phyloP scores from a whole-genome alignment of 2,329 filamentous ascomycete genomes.

The Gyromitra esculenta region DNA sequence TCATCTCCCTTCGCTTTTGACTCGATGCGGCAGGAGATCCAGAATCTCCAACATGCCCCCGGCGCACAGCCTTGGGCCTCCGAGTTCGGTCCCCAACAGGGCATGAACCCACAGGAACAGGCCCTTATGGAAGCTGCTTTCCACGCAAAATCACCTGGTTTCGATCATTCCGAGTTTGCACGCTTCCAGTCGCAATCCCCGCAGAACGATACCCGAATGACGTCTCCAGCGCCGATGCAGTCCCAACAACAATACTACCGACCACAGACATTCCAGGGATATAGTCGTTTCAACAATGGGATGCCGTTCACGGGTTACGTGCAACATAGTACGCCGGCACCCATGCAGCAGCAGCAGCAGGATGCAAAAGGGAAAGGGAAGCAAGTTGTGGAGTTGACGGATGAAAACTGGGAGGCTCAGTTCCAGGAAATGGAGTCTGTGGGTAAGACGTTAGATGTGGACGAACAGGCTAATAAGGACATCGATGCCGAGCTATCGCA shows the following conservation, averaged over 20 bases:
- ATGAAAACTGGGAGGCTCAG: conserved; percentile 94
- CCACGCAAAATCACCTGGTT: conserved; percentile 69
- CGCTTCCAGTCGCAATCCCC: conserved; percentile 80
- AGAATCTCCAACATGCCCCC: conserved; percentile 62
- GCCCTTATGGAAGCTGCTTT: conserved; percentile 77
- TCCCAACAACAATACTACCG: conserved; percentile 62
- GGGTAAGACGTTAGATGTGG: conserved; percentile 65
- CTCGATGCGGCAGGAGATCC: conserved; percentile 72
- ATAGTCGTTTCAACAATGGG: conserved; percentile 55
- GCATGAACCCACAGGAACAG: conserved; percentile 65
- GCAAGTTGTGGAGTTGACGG: conserved; percentile 93
- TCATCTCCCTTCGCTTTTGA: conserved; percentile 70
- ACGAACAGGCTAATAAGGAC: conserved; percentile 72
- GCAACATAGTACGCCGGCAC: conserved; percentile 36
- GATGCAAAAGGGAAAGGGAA: conserved; percentile 74
- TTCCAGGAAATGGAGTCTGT: conserved; percentile 86
- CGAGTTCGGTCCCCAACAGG: conserved; percentile 67
- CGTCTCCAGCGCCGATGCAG: conserved; percentile 58
- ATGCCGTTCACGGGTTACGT: conserved; percentile 52
- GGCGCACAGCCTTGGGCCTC: conserved; percentile 69
- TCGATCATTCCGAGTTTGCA: conserved; percentile 85
- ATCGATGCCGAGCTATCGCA: conserved; percentile 85
- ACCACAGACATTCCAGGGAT: conserved; percentile 57
- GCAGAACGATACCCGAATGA: conserved; percentile 68
- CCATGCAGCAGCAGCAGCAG: conserved; percentile 60